Evolutionary conservation across 1,139 yeast species (phyloP).

Genomic region (Hansenula lynferdii): DNA sequence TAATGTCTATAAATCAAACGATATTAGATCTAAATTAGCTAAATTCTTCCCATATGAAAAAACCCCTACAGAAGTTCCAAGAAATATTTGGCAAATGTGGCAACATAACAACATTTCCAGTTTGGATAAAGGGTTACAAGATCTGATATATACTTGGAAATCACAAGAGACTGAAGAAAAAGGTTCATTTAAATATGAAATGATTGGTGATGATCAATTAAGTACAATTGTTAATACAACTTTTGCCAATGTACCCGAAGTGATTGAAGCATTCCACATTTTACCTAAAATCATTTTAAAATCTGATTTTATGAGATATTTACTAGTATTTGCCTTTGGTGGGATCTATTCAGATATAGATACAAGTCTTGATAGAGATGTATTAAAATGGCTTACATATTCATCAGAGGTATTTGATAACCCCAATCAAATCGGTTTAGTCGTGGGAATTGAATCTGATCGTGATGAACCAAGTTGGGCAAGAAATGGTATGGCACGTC

Average conservation of each 20-base stretch:
- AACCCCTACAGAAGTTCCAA: slow-evolving; percentile 1
- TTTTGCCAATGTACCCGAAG: slow-evolving; percentile 66
- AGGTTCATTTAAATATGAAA: slow-evolving; percentile 12
- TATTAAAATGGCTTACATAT: slow-evolving; percentile 9
- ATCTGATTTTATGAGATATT: slow-evolving; percentile 85
- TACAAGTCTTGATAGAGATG: slow-evolving; percentile 33
- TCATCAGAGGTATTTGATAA: slow-evolving; percentile 15
- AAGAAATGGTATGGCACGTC: slow-evolving; percentile 54
- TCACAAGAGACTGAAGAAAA: not conserved
- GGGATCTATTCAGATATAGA: slow-evolving; percentile 90
- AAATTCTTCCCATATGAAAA: slow-evolving; percentile 13
- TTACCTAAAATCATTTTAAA: slow-evolving; percentile 75
- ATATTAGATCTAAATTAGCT: slow-evolving; percentile 9
- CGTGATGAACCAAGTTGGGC: slow-evolving; percentile 76
- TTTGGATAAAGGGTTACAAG: slow-evolving; percentile 4
- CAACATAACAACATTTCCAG: slow-evolving; percentile 4
- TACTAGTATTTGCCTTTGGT: slow-evolving; percentile 77
- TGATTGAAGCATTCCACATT: slow-evolving; percentile 63
- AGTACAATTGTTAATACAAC: slow-evolving; percentile 54
- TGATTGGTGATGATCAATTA: slow-evolving; percentile 67
- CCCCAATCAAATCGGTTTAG: slow-evolving; percentile 48
- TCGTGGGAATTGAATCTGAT: slow-evolving; percentile 87
- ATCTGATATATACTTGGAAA: slow-evolving; percentile 3
- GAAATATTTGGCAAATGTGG: slow-evolving; percentile 5
- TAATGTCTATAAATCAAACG: slow-evolving; percentile 4